A percentile compares a stretch with the other conserved stretches of the same genome.
phyloP scores from a whole-genome alignment of 2,329 filamentous ascomycete species.

The Tolypocladium tropicale region DNA sequence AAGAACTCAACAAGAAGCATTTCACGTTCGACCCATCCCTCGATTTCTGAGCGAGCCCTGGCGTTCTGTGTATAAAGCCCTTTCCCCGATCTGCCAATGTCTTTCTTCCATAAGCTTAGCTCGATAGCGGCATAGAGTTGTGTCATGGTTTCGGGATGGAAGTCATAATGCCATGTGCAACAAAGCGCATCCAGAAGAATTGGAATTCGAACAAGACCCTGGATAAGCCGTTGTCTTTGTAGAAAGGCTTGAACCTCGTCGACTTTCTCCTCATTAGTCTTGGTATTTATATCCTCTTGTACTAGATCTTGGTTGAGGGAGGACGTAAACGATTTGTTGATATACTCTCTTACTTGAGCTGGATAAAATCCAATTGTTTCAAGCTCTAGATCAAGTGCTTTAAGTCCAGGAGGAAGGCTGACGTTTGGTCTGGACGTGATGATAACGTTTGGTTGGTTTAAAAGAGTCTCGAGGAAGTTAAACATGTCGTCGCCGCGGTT shows the following conservation, averaged over 20 bases:
- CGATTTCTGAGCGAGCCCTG: neutral
- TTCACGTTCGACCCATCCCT: neutral
- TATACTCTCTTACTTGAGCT: slow-evolving; percentile 22
- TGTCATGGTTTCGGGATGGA: slow-evolving; percentile 24
- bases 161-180: slow-evolving; percentile 20
- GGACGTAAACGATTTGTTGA: slow-evolving; percentile 8
- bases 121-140: slow-evolving; percentile 21
- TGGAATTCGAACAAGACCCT: slow-evolving; percentile 29
- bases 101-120: slow-evolving; percentile 27
- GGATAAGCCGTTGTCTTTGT: slow-evolving; percentile 17
- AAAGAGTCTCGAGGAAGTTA: slow-evolving; percentile 16
- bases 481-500: slow-evolving; percentile 4
- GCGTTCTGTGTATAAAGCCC: too few relatives aligned
- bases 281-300: neutral
- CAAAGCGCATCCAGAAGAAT: slow-evolving; percentile 34
- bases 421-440: slow-evolving; percentile 27
- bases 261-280: neutral
- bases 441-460: slow-evolving; percentile 24
- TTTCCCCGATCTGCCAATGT: too few relatives aligned
- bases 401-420: slow-evolving; percentile 1
- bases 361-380: slow-evolving; percentile 28
- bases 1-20: too few relatives aligned
- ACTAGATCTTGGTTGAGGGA: too few relatives aligned
- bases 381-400: slow-evolving; percentile 22
- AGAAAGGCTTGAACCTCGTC: slow-evolving; percentile 22